These are phyloP conservation scores for Euryodendron excelsum DNA, from an alignment of 148 eudicot genomes.

Conservation along the genomic window DNA sequence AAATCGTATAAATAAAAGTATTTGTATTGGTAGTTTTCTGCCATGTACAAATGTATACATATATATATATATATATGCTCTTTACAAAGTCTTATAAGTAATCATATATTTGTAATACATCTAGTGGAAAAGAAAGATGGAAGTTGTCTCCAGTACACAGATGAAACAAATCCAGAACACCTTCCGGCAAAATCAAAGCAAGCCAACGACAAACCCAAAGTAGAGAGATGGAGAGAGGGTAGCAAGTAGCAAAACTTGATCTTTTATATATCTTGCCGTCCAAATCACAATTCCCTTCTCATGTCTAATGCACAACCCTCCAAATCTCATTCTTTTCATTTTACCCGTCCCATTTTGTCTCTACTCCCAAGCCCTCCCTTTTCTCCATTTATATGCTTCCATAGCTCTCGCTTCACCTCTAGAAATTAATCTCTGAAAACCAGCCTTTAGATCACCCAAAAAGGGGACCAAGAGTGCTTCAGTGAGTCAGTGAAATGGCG, in stretches of 20 bases:
- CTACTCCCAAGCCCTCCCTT: neutral
- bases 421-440: neutral
- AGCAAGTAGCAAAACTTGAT: neutral
- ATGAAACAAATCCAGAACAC: neutral
- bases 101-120: neutral
- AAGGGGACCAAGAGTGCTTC: neutral
- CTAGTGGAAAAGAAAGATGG: neutral
- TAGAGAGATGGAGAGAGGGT: neutral
- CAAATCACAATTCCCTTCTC: neutral
- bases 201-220: conserved; percentile 4
- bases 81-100: no score
- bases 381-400: neutral
- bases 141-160: neutral
- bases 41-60: no score
- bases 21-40: no score
- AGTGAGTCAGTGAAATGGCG: conserved; percentile 18
- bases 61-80: no score
- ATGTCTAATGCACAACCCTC: neutral
- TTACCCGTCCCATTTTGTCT: conserved; percentile 21
- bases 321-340: conserved; percentile 5
- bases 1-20: no score
- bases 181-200: conserved; percentile 1
- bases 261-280: conserved; percentile 1
- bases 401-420: no score
- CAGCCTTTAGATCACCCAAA: neutral